Evolutionary conservation across 345 rosid genomes (phyloP).

Genomic region (Excoecaria cochinchinensis): DNA sequence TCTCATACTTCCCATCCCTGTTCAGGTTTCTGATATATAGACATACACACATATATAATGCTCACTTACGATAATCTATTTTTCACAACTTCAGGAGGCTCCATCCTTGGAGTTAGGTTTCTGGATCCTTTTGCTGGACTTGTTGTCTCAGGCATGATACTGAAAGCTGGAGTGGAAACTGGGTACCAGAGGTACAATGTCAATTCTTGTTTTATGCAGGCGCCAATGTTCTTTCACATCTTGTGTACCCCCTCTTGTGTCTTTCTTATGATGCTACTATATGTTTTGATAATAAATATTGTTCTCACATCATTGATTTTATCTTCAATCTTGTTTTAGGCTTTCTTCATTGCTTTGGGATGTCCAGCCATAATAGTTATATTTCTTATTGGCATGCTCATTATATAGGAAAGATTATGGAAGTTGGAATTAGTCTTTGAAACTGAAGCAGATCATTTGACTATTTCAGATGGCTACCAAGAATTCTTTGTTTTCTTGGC

Average conservation of each 20-base stretch:
- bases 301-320: not conserved
- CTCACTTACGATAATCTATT: conserved; percentile 1
- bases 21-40: not conserved
- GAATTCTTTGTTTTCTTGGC: conserved; percentile 2
- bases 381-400: not conserved
- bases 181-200: conserved; percentile 77
- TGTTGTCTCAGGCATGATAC: conserved; percentile 82
- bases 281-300: not conserved
- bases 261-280: not conserved
- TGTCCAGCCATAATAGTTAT: not conserved
- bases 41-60: too few species aligned
- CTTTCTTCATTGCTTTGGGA: not conserved
- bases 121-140: conserved; percentile 96
- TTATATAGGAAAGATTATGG: not conserved
- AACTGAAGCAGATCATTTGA: not conserved
- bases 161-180: conserved; percentile 74
- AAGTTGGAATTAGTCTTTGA: not conserved
- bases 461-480: not conserved
- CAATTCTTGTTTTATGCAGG: not conserved
- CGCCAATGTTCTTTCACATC: conserved; percentile 10
- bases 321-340: not conserved
- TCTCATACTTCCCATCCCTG: not conserved
- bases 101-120: conserved; percentile 75
- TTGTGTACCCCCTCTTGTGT: conserved; percentile 1
- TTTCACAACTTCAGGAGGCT: conserved; percentile 65